Base-by-base conservation (phyloP, 164 flowering plant genomes). In the Vitis labrusca region DNA sequence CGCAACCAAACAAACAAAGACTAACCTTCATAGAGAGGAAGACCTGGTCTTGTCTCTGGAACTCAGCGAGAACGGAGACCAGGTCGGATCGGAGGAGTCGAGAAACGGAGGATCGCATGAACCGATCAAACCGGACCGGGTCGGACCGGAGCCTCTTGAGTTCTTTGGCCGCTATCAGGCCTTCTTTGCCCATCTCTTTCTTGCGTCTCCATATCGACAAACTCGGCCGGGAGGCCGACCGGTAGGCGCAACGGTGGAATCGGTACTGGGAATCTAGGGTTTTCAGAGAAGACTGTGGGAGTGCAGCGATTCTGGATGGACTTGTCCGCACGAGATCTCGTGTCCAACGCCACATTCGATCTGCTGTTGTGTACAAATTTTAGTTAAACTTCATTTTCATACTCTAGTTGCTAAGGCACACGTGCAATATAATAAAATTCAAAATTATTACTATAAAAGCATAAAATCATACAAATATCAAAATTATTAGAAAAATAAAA, bases 181-280 rank as follows among this genome's bases (percentile, higher is more conserved):
- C 98, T 65, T 95, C 99, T 71, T 95, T 95, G 16, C 94, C 86
- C 84, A 95, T 83, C 78, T 91, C 97, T 66, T 93, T 95, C 85
- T 89, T 95, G 58, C 96, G 74, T 68, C 98, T 84, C 99, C 99
- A 93, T 80, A 93, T 90, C 32, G 99, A 95, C 57, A 95, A 67
- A 76, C 96, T 89, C 0, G 97, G 91, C 50, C 81, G 84, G n/a
- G 93, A 82, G 10, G 89, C 83, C 14, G 80, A 66, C 16, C 82
- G 75, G 27, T 80, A 72, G 51, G 74, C 27, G 27, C 12, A 15
- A 11, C 71, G 69, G 0, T 6, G 12, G 17, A 4, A 16, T 53
- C 44, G 5, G 44, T 37, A 37, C 44, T 37, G 44, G 7, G 44
- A 37, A 37, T 37, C 44, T 37, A 59, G 61, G 37, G 30, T 59